Evolutionary conservation across 75 land plant genomes (phyloP), one percentile per base, ranked within the genome.

Genomic region (Cupressus sempervirens): DNA sequence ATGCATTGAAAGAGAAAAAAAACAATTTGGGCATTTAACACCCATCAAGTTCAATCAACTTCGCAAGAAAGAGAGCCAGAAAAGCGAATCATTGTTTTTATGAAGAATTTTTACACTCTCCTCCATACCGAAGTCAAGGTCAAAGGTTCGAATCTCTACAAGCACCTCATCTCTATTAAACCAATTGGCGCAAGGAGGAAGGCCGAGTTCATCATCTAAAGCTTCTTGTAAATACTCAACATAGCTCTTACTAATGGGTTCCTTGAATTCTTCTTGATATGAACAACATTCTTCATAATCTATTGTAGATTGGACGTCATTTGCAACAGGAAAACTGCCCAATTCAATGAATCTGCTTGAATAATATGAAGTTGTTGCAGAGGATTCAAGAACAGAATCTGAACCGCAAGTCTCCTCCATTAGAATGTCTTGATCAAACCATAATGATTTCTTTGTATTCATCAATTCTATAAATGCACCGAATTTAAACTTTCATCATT

Each of bases 351-450:
- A 15, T 76, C 7, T 76, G 79, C 41, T 6, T 16, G 0, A 8
- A 68, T 12, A 26, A 2, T 68, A 26, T 68, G 48, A 36, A 41
- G 46, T 34, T 4, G 34, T 35, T 18, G 7, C 20, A 40, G 45
- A 41, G n/a, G n/a, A n/a, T n/a, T n/a, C n/a, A n/a, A n/a, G n/a
- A 76, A 40, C 23, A 41, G 45, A 38, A 16, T 76, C 80, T 0
- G 80, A 76, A 76, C 41, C 46, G 0, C 46, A 76, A 7, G 48
- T 76, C 23, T 76, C 80, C n/a, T 76, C 80, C 48, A 76, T 76
- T 68, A 68, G 73, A 20, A 20, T 23, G 26, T 40, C n/a, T 20
- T 41, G 38, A 74, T 32, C 5, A 12, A 7, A 15, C 5, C 18
- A 6, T 0, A 56, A 56, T 0, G 62, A 2, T 56, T 16, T 6